phyloP scores from a whole-genome alignment of 1,284 basidiomycete genomes.

The Phenoliferia sp. region DNA sequence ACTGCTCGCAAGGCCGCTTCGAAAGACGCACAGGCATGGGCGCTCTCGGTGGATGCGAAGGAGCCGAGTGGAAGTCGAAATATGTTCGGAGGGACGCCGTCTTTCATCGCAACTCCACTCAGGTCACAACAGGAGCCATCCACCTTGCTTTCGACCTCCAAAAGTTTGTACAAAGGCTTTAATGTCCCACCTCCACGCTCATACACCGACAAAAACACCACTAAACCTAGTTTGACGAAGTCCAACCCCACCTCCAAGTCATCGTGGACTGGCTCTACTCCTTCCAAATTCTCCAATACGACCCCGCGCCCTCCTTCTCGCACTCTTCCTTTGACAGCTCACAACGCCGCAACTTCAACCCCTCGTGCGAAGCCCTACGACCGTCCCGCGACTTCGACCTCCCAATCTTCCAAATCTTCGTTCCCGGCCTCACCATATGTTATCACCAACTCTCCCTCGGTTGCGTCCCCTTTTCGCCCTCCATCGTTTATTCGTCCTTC shows the following conservation, averaged over 20 bases:
- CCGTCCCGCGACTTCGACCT: background rate
- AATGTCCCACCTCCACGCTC: conserved; percentile 1
- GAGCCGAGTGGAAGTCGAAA: background rate
- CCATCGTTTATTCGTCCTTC: background rate
- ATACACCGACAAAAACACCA: background rate
- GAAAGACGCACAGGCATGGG: background rate
- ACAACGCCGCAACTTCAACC: background rate
- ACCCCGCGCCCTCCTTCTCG: background rate
- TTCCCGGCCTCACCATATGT: background rate
- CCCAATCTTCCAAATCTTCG: background rate
- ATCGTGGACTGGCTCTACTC: background rate
- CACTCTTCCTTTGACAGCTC: background rate
- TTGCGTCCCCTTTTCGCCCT: background rate
- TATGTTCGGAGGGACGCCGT: background rate
- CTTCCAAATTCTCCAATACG: background rate
- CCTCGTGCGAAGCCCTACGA: background rate
- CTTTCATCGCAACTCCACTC: background rate
- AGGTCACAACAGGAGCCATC: background rate
- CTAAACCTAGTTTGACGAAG: no score
- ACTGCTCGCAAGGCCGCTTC: background rate
- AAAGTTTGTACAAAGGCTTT: background rate
- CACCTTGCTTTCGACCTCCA: background rate
- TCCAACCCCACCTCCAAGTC: background rate
- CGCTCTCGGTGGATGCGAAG: background rate
- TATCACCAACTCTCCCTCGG: background rate